Evolutionary conservation across 2,329 filamentous ascomycete genomes (phyloP), one percentile per base, ranked within the genome.

Genomic region (Cladosporium sp.): DNA sequence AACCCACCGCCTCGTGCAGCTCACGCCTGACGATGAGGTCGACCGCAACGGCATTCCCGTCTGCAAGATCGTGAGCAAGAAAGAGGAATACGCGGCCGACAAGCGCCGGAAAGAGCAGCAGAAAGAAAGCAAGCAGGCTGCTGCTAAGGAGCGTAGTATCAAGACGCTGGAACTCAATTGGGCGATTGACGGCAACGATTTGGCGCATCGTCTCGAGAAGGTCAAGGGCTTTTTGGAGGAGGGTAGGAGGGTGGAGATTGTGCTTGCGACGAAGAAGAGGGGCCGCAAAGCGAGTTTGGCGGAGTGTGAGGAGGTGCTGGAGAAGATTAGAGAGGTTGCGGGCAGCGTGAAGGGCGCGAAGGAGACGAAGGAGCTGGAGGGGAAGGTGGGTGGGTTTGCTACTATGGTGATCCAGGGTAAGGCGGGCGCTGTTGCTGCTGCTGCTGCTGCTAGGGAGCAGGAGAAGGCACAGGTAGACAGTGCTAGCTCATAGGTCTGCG

Each of bases 111-210:
- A 75, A 60, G 73, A 78, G 64, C 71, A 73, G 51, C 64, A 72
- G 42, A 78, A 79, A 61, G 74, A 78, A 61, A 77, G 74, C 63
- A 76, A 76, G 62, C 73, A 75, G 66, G 77, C 70, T 64, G 75
- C 71, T 55, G 76, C 77, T 47, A 75, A 76, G 60, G 65, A 69
- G 19, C 68, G 76, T 37, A 80, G 78, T 64, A 70, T 74, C 15
- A 97, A 97, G 76, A 87, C 88, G 70, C 73, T 97, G n/a, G 92
- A 97, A 75, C 67, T 97, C 66, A 93, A 91, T 73, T 97, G 92
- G 92, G 86, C 88, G 36, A 95, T 96, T 68, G 86, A 86, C 61
- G 70, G 74, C 12, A 83, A 93, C 70, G 92, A 97, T 76, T 73
- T 96, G 55, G 76, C 76, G n/a, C 87, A 89, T 71, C 84, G 87